A percentile compares a stretch with the other conserved stretches of the same genome.
phyloP scores from a whole-genome alignment of 75 land plant species.

The Sequoia sempervirens region DNA sequence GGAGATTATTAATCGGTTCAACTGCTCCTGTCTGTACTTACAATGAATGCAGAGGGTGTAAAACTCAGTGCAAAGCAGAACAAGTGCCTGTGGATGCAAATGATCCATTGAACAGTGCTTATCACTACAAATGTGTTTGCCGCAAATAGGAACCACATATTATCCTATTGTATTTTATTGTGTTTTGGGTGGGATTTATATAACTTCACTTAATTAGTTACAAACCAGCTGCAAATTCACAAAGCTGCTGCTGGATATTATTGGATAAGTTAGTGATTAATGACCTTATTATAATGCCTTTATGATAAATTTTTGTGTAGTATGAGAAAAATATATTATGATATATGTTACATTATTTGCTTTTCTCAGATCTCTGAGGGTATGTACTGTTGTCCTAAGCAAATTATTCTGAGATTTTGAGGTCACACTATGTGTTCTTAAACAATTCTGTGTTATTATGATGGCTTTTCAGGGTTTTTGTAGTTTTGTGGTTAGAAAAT shows the following conservation, averaged over 20 bases:
- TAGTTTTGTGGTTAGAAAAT: too few relatives aligned
- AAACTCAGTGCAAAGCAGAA: slow-evolving; percentile 52
- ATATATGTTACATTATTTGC: not conserved
- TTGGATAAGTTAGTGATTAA: not conserved
- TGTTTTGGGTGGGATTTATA: not conserved
- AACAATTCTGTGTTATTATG: too few relatives aligned
- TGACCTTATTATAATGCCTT: too few relatives aligned
- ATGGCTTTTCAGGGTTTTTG: too few relatives aligned
- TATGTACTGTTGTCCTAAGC: not conserved
- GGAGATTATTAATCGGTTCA: slow-evolving; percentile 60
- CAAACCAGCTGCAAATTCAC: not conserved
- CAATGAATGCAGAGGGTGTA: slow-evolving; percentile 73
- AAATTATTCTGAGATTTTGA: not conserved
- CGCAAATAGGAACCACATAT: slow-evolving; percentile 20
- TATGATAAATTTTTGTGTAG: not conserved
- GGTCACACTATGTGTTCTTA: too few relatives aligned
- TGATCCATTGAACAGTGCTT: slow-evolving; percentile 64
- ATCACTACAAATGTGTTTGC: slow-evolving; percentile 61
- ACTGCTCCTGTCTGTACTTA: slow-evolving; percentile 62
- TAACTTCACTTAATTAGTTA: not conserved
- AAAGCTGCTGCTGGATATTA: not conserved
- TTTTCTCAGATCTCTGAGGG: not conserved
- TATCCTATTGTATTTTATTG: not conserved
- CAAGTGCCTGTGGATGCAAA: slow-evolving; percentile 64
- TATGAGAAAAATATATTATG: not conserved